phyloP scores from a whole-genome alignment of 129 eudicot genomes.

The Logfia minima region DNA sequence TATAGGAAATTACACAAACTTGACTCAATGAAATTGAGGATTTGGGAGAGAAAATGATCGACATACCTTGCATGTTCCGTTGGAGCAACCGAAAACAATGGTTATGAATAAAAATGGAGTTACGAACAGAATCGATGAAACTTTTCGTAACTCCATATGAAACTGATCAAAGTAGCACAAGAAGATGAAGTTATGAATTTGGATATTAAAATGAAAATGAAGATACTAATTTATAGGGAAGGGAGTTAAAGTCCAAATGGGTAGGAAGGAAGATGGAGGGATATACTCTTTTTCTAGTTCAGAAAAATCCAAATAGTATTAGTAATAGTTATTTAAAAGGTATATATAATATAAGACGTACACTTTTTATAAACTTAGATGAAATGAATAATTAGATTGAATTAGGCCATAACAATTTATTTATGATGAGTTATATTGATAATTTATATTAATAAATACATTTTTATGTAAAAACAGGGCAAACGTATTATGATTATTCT shows the following conservation, averaged over 20 bases:
- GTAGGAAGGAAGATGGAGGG: constrained; percentile 8
- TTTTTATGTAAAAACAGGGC: too few species aligned
- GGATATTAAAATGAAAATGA: background rate
- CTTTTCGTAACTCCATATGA: background rate
- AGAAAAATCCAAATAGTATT: constrained; percentile 1
- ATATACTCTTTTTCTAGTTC: constrained; percentile 8
- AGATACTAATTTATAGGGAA: constrained; percentile 22
- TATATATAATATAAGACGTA: background rate
- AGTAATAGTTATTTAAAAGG: background rate
- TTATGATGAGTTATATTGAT: too few species aligned
- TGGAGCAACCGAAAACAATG: constrained; percentile 48
- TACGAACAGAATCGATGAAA: background rate
- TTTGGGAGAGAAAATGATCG: background rate
- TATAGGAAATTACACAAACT: background rate
- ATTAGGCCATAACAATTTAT: background rate
- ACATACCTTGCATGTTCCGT: constrained; percentile 59
- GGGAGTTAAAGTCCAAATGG: background rate
- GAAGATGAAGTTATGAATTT: background rate
- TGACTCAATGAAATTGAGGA: background rate
- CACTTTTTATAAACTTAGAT: background rate
- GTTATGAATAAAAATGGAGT: constrained; percentile 17
- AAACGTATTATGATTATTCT: too few species aligned
- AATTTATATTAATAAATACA: too few species aligned
- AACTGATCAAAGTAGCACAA: constrained; percentile 13
- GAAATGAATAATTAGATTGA: background rate